Conservation (phyloP, 2,329 filamentous ascomycete species). For the Dactylonectria macrodidyma region DNA sequence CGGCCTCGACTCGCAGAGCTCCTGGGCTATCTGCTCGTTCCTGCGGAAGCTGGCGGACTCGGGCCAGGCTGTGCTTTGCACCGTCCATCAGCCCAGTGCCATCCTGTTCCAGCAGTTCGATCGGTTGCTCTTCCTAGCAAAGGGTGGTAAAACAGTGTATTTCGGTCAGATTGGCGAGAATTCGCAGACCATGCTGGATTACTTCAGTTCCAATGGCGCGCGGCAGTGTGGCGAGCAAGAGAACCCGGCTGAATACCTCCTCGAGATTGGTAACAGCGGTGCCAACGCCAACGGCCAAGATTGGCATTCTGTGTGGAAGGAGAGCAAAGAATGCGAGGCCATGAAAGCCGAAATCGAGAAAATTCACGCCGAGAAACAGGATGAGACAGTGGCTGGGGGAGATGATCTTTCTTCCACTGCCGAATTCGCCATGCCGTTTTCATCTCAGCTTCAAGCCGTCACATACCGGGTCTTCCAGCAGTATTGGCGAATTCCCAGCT, state of each 20-base stretch:
- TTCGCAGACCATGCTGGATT: constrained; percentile 69
- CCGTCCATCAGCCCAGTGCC: constrained; percentile 69
- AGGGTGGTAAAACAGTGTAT: constrained; percentile 77
- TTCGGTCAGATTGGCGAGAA: constrained; percentile 77
- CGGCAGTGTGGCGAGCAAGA: constrained; percentile 71
- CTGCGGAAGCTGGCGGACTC: constrained; percentile 72
- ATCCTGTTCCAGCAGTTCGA: constrained; percentile 71
- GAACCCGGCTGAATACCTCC: constrained; percentile 85
- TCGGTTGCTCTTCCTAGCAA: constrained; percentile 74
- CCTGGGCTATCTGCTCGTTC: constrained; percentile 75
- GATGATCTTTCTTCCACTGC: constrained; percentile 55
- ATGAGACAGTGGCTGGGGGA: constrained; percentile 31
- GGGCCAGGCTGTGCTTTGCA: constrained; percentile 69
- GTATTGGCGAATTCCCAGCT: constrained; percentile 85
- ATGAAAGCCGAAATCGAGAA: constrained; percentile 74
- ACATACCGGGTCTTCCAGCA: constrained; percentile 82
- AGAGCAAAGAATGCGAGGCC: constrained; percentile 64
- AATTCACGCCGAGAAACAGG: constrained; percentile 67
- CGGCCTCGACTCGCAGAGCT: constrained; percentile 75
- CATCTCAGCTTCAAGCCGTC: constrained; percentile 75
- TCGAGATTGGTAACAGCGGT: constrained; percentile 65
- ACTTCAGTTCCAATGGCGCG: constrained; percentile 77
- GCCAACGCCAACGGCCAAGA: constrained; percentile 61
- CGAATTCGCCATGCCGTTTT: constrained; percentile 86
- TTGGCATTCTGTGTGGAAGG: constrained; percentile 79